Evolutionary conservation across 257 asterid species (phyloP).

Genomic region (Parsonsia alboflavescens): DNA sequence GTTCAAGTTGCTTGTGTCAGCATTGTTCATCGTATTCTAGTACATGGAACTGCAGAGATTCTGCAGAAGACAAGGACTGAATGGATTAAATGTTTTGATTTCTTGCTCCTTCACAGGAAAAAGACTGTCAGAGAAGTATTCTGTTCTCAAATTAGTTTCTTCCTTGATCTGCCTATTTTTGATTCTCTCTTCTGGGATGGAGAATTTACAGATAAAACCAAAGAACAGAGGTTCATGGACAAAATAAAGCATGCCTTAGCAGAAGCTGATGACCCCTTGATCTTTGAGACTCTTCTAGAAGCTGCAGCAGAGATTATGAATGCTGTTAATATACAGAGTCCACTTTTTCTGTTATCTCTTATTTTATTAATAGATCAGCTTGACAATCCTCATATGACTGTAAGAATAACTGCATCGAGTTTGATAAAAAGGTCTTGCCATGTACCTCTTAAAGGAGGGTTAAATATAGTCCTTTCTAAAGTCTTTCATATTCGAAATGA

Average conservation of each 20-base stretch:
- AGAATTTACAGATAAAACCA: slow-evolving; percentile 52
- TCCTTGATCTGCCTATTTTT: slow-evolving; percentile 64
- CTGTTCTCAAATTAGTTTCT: slow-evolving; percentile 64
- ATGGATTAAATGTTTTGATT: slow-evolving; percentile 71
- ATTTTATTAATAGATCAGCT: slow-evolving; percentile 80
- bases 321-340: slow-evolving; percentile 60
- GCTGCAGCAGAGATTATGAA: slow-evolving; percentile 73
- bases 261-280: slow-evolving; percentile 66
- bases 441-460: slow-evolving; percentile 61
- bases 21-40: slow-evolving; percentile 61
- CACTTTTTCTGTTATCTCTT: slow-evolving; percentile 66
- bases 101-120: slow-evolving; percentile 61
- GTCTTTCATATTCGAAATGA: slow-evolving; percentile 61
- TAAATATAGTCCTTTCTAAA: slow-evolving; percentile 60
- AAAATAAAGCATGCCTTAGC: slow-evolving; percentile 80
- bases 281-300: slow-evolving; percentile 76
- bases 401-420: slow-evolving; percentile 68
- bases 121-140: slow-evolving; percentile 77
- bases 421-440: slow-evolving; percentile 62
- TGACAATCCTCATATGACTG: slow-evolving; percentile 55
- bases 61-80: slow-evolving; percentile 60
- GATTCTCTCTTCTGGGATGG: slow-evolving; percentile 44
- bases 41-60: slow-evolving; percentile 60
- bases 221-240: slow-evolving; percentile 80
- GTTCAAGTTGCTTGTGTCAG: slow-evolving; percentile 82